Percentiles rank a stretch among this genome's conserved stretches.
Evolutionary conservation across 495 filamentous ascomycete species (phyloP).

Genomic region (Penicillium subrubescens): DNA sequence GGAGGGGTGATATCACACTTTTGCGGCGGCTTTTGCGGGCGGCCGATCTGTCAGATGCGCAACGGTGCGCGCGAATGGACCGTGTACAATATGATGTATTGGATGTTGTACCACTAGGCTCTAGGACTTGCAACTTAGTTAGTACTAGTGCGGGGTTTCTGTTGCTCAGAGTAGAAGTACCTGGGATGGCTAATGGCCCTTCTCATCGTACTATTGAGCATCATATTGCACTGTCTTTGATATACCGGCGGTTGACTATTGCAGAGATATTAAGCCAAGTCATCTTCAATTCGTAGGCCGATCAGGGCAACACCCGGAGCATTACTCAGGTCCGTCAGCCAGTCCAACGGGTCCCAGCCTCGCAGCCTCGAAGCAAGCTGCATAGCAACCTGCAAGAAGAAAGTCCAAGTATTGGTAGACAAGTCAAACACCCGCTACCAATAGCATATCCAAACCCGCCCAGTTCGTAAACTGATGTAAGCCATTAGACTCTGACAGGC

Average conservation of each 20-base stretch:
- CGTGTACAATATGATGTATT: background rate
- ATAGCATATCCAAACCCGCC: background rate
- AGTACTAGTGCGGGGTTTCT: background rate
- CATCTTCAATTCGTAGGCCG: slow-evolving; percentile 13
- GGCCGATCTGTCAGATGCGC: slow-evolving; percentile 25
- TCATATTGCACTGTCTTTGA: background rate
- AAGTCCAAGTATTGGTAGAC: background rate
- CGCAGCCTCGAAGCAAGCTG: background rate
- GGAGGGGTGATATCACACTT: slow-evolving; percentile 15
- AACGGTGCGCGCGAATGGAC: background rate
- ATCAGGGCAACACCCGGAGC: slow-evolving; percentile 14
- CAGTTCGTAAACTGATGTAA: slow-evolving; percentile 23
- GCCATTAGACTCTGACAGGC: slow-evolving; percentile 21
- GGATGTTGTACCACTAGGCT: background rate
- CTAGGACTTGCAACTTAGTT: background rate
- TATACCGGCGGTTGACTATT: background rate
- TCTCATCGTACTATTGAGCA: background rate
- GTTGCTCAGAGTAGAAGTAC: background rate
- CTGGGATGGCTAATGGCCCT: background rate
- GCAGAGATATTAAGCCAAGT: no score
- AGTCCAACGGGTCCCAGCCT: slow-evolving; percentile 10
- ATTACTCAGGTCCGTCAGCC: slow-evolving; percentile 21
- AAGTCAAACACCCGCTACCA: background rate
- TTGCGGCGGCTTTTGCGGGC: background rate
- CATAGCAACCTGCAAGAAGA: background rate